Evolutionary conservation across 495 filamentous ascomycete species (phyloP), one percentile per base, ranked within the genome.

Genomic region (Lepidopterella palustris): DNA sequence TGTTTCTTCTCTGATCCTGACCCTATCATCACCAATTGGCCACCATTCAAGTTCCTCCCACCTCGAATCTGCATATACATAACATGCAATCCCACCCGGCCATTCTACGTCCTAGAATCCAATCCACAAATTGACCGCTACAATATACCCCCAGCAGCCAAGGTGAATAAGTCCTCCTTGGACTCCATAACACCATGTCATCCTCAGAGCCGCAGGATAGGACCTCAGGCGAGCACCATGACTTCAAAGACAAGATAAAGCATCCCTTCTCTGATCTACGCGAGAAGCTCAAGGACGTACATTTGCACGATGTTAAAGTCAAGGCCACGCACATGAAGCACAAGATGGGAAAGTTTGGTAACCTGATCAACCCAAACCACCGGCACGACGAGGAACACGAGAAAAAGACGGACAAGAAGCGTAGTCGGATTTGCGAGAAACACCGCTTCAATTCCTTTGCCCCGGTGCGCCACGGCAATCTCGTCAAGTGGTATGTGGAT

Each of bases 401-500:
- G 70, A 81, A 92, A 67, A 75, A 71, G 3, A 91, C 89, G 25
- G 92, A 98, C 68, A 78, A 78, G 50, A 93, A 95, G 71, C 83
- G 92, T 45, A 83, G 77, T 58, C 76, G 70, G 20, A 87, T 96
- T 59, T 74, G 80, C 61, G 82, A 91, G 57, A 82, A 80, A 24
- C 87, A 97, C 61, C 84, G 92, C n/a, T 97, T 89, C 73, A 66
- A 84, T 11, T 92, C 88, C 11, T 98, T 89, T 71, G 92, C 92
- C 4, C 92, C 92, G 1, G 83, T 91, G 65, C 82, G 82, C 23
- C 83, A 90, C 13, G 88, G 88, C 10, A 96, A 97, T 70, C 81
- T 85, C 57, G 79, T 96, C 59, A 97, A 97, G 76, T 97, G 92
- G 92, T 97, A 97, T 77, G 88, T 96, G 6, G 92, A 97, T 70